Percentiles rank a stretch among this genome's conserved stretches.
Conservation (phyloP, 192 early-diverging fungal genomes). For the Entrophospora sp. region DNA sequence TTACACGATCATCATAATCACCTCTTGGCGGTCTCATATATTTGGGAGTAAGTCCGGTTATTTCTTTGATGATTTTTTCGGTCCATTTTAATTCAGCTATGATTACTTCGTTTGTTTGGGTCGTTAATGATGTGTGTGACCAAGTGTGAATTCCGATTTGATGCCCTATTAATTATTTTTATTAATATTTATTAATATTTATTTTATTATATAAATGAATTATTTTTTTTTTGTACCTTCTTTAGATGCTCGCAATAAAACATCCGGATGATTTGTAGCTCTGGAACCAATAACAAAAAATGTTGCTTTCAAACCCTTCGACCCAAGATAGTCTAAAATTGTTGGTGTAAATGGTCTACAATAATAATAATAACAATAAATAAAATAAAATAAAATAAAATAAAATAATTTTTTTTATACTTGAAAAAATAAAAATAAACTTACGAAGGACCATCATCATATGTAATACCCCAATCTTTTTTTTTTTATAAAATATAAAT, state of each 20-base stretch:
- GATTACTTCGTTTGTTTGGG: slow-evolving; percentile 34
- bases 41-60: slow-evolving; percentile 44
- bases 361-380: too few relatives aligned
- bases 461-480: slow-evolving; percentile 14
- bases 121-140: slow-evolving; percentile 46
- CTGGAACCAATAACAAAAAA: slow-evolving; percentile 48
- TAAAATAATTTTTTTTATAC: not conserved
- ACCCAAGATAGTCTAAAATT: not conserved
- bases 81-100: slow-evolving; percentile 51
- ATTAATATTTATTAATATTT: not conserved
- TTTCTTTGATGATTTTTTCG: slow-evolving; percentile 43
- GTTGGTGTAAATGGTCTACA: not conserved
- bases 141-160: slow-evolving; percentile 58
- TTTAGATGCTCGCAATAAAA: slow-evolving; percentile 36
- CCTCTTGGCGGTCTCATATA: slow-evolving; percentile 59
- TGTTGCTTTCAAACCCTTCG: slow-evolving; percentile 27
- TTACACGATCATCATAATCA: slow-evolving; percentile 66
- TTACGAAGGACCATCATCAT: slow-evolving; percentile 22
- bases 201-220: not conserved
- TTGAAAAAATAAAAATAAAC: not conserved
- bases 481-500: too few relatives aligned
- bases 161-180: slow-evolving; percentile 33
- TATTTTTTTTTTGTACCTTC: slow-evolving; percentile 46
- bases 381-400: not conserved
- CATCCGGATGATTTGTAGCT: slow-evolving; percentile 32